A percentile compares a stretch with the other conserved stretches of the same genome.
These are phyloP conservation scores for Xylariaceae sp. DNA, from an alignment of 2,329 filamentous ascomycete species.

Conservation along the genomic window DNA sequence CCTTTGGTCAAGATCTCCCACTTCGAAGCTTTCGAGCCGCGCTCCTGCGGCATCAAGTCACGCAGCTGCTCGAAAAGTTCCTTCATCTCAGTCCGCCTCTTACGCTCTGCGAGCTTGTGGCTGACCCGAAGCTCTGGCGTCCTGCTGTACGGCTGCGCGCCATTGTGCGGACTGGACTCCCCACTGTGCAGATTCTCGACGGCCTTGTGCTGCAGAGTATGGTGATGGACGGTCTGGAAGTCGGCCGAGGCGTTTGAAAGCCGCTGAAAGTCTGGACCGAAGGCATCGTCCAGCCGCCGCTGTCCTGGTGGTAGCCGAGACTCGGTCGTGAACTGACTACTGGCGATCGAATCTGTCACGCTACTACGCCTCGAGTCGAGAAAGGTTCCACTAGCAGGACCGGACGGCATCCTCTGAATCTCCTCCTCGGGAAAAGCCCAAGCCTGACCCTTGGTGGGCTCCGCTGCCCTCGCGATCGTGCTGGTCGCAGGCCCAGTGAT, in stretches of 20 bases:
- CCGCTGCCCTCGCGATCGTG: slow-evolving; percentile 62
- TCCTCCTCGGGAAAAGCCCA: slow-evolving; percentile 78
- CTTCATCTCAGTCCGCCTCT: slow-evolving; percentile 83
- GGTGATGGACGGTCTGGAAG: slow-evolving; percentile 60
- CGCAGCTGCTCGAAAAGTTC: slow-evolving; percentile 75
- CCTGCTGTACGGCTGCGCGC: slow-evolving; percentile 69
- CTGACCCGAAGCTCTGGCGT: slow-evolving; percentile 76
- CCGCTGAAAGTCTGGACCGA: slow-evolving; percentile 38
- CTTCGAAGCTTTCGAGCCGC: slow-evolving; percentile 78
- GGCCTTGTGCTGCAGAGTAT: slow-evolving; percentile 67
- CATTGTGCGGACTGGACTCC: slow-evolving; percentile 42
- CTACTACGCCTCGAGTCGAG: slow-evolving; percentile 66
- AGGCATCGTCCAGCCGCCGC: slow-evolving; percentile 58
- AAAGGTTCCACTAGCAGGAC: slow-evolving; percentile 40
- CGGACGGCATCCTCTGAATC: slow-evolving; percentile 43
- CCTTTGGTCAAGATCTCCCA: slow-evolving; percentile 86
- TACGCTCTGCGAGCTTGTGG: slow-evolving; percentile 78
- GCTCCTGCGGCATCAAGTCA: slow-evolving; percentile 70
- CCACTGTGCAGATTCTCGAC: slow-evolving; percentile 58
- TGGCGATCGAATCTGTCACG: slow-evolving; percentile 68
- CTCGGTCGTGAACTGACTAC: slow-evolving; percentile 70
- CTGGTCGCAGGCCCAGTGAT: slow-evolving; percentile 64
- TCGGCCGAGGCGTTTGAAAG: slow-evolving; percentile 45
- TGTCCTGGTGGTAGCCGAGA: slow-evolving; percentile 66
- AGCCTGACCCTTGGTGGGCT: slow-evolving; percentile 74